Percentiles rank a stretch among this genome's conserved stretches.
These are phyloP conservation scores for Colletotrichum coccodes DNA, from an alignment of 2,329 filamentous ascomycete species.

Conservation along the genomic window DNA sequence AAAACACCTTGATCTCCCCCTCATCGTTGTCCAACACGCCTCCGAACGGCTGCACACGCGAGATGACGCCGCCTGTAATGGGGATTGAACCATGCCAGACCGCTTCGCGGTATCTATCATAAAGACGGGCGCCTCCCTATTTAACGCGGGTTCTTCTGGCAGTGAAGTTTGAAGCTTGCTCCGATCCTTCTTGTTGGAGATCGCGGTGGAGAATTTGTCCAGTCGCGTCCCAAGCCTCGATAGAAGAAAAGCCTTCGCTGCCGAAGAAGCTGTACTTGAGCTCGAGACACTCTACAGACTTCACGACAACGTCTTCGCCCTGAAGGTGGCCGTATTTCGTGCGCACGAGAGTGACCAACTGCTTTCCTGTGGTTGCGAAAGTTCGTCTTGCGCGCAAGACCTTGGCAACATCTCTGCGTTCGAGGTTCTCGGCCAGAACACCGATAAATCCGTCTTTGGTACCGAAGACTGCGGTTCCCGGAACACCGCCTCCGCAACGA, in stretches of 20 bases:
- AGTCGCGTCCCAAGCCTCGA: constrained; percentile 42
- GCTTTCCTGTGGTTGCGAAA: constrained; percentile 44
- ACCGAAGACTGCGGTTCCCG: constrained; percentile 46
- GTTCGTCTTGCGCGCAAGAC: constrained; percentile 40
- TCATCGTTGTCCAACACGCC: constrained; percentile 38
- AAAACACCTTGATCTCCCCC: constrained; percentile 29
- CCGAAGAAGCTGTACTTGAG: constrained; percentile 40
- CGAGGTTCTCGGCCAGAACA: constrained; percentile 36
- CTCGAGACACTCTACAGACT: constrained; percentile 7
- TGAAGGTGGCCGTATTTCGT: constrained; percentile 36
- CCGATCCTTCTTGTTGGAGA: constrained; percentile 36
- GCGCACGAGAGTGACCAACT: constrained; percentile 39
- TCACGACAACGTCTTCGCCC: constrained; percentile 37
- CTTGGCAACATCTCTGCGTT: constrained; percentile 23
- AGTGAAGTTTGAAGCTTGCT: background rate
- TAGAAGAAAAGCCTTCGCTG: constrained; percentile 37
- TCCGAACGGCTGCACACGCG: constrained; percentile 37
- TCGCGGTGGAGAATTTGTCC: constrained; percentile 39
- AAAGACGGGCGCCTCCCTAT: constrained; percentile 45
- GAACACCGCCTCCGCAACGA: constrained; percentile 47
- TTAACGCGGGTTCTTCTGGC: constrained; percentile 37
- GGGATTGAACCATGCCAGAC: constrained; percentile 43
- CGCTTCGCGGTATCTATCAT: constrained; percentile 45
- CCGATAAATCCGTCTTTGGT: constrained; percentile 42
- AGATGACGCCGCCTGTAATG: constrained; percentile 33